Evolutionary conservation across 495 filamentous ascomycete species (phyloP), one percentile per base, ranked within the genome.

Genomic region (Xylaria nigripes): DNA sequence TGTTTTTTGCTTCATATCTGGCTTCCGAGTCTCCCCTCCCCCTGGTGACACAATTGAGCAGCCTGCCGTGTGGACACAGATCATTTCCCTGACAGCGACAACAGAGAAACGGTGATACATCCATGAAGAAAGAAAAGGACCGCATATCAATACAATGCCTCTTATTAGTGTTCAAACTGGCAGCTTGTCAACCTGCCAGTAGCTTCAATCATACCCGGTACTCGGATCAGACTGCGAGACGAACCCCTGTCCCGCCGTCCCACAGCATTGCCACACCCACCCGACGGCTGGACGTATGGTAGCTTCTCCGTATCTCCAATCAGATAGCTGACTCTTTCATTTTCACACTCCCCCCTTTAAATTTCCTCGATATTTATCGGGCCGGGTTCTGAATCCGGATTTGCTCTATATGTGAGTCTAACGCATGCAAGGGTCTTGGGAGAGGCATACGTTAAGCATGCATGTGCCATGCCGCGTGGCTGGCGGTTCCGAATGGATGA

Each of bases 171-270:
- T 4, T 15, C 32, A 32, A 10, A 5, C 19, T 45, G 6, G 32
- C 42, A 46, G 43, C 13, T 36, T 22, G 42, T 34, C 23, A 10
- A 32, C 29, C 19, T 21, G 22, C 16, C 40, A 24, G 24, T 36
- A 48, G 34, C 30, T 18, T 34, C 9, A n/a, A 54, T 19, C 9
- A 49, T 44, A 49, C 53, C 45, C 53, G 53, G 53, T 55, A 55
- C 27, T 43, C 46, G 53, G 53, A 55, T 45, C 29, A 27, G n/a
- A 9, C 25, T 49, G 36, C 27, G 30, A 55, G 38, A 38, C 22
- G 16, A 36, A 32, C 32, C 32, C 41, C 44, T 45, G 40, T 40
- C 32, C 44, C 22, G 29, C 44, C 22, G 44, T 19, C 6, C 15
- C 27, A 22, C 18, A 30, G 30, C 18, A 30, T 41, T 54, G 8